Percentiles rank a stretch among this genome's conserved stretches.
Conservation (phyloP, 2,329 filamentous ascomycete genomes). For the Madurella fahalii region DNA sequence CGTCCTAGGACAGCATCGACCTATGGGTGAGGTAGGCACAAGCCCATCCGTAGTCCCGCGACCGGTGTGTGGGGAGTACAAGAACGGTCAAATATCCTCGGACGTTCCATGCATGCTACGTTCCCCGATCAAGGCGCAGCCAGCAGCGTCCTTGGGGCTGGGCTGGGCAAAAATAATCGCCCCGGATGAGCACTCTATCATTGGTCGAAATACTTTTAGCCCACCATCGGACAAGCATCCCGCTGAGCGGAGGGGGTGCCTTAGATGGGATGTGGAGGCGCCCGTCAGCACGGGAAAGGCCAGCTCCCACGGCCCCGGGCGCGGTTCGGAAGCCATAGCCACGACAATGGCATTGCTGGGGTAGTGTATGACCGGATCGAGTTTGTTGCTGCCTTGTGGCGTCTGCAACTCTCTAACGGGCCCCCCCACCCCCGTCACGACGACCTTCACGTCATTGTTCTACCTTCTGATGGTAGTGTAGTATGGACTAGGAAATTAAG, state of each 20-base stretch:
- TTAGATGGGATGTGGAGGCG: slow-evolving; percentile 10
- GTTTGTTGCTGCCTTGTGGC: slow-evolving; percentile 17
- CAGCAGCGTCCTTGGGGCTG: slow-evolving; percentile 17
- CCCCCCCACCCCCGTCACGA: no score
- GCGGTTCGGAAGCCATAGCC: not conserved
- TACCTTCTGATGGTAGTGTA: no score
- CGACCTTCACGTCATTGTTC: no score
- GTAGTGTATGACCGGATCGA: not conserved
- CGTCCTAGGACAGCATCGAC: not conserved
- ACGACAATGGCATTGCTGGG: slow-evolving; percentile 3
- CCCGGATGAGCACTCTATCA: slow-evolving; percentile 3
- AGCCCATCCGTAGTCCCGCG: not conserved
- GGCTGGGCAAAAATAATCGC: slow-evolving; percentile 22
- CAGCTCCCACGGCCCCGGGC: slow-evolving; percentile 4
- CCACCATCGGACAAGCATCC: slow-evolving; percentile 1
- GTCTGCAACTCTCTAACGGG: not conserved
- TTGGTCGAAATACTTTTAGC: slow-evolving; percentile 21
- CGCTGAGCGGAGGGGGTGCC: slow-evolving; percentile 12
- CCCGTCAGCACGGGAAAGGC: slow-evolving; percentile 8
- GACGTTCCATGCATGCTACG: not conserved
- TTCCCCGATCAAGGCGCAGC: slow-evolving; percentile 19
- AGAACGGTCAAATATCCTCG: not conserved
- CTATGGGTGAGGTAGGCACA: slow-evolving; percentile 2
- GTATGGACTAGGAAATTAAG: no score
- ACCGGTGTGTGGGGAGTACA: not conserved